Evolutionary conservation across 192 early-diverging fungal species (phyloP).

Genomic region (Irineochytrium annulatum): DNA sequence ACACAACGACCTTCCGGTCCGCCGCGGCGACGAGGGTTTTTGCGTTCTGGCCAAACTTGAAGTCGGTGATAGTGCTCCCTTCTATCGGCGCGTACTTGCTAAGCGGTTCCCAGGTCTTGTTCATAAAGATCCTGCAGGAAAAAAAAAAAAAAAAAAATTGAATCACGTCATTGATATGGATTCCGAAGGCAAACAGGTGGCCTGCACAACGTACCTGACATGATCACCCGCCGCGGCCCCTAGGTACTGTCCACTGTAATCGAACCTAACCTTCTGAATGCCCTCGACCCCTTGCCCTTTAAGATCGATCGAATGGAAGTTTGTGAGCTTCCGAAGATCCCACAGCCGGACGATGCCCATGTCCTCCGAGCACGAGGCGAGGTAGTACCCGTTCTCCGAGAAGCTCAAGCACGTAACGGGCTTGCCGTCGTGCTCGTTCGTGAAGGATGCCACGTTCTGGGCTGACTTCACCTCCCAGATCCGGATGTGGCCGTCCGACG

Average conservation of each 20-base stretch:
- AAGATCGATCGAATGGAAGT: constrained; percentile 62
- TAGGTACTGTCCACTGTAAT: constrained; percentile 79
- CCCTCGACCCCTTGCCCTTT: constrained; percentile 20
- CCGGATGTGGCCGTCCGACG: constrained; percentile 61
- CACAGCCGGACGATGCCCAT: constrained; percentile 74
- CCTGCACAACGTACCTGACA: too few relatives aligned
- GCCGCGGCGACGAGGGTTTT: constrained; percentile 35
- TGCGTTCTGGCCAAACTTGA: constrained; percentile 41
- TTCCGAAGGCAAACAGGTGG: background rate
- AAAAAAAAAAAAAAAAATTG: background rate
- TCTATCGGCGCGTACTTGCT: constrained; percentile 21
- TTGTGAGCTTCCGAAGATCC: constrained; percentile 87
- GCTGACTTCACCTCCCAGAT: constrained; percentile 82
- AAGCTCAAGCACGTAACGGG: constrained; percentile 74
- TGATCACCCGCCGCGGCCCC: constrained; percentile 57
- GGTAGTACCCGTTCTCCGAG: constrained; percentile 90
- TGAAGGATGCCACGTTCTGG: constrained; percentile 60
- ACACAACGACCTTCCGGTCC: constrained; percentile 40
- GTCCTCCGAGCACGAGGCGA: constrained; percentile 72
- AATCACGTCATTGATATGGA: background rate
- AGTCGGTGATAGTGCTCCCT: constrained; percentile 22
- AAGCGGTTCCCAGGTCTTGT: constrained; percentile 44
- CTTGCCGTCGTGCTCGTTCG: constrained; percentile 52
- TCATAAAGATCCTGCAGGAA: constrained; percentile 29
- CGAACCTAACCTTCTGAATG: constrained; percentile 67